Evolutionary conservation across 345 rosid genomes (phyloP).

Genomic region (Chamaenerion angustifolium): DNA sequence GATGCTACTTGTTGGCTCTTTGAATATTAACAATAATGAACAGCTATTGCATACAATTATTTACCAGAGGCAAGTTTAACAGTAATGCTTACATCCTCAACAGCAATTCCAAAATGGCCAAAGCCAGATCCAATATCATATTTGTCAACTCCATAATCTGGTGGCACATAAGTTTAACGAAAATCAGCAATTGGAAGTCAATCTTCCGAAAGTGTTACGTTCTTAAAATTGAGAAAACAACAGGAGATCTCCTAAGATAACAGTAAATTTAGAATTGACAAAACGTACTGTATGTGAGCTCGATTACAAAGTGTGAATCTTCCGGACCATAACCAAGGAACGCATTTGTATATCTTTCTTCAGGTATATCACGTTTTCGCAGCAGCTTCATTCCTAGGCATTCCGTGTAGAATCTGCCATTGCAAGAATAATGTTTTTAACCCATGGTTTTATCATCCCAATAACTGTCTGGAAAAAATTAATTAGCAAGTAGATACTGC

Average conservation of each 20-base stretch:
- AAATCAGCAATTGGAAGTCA: neutral
- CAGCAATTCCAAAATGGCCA: slow-evolving; percentile 96
- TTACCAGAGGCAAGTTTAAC: neutral
- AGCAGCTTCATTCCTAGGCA: slow-evolving; percentile 97
- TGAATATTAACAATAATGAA: neutral
- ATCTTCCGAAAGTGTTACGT: neutral
- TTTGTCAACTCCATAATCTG: slow-evolving; percentile 95
- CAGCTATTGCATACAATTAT: neutral
- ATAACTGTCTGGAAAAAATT: neutral
- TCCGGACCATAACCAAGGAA: slow-evolving; percentile 99
- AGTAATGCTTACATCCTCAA: slow-evolving; percentile 67
- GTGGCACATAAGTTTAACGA: neutral
- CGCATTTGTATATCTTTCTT: slow-evolving; percentile 91
- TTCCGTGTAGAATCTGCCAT: slow-evolving; percentile 75
- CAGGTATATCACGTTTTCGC: slow-evolving; percentile 93
- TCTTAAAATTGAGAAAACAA: neutral
- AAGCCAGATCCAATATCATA: slow-evolving; percentile 80
- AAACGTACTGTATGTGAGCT: slow-evolving; percentile 79
- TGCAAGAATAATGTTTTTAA: slow-evolving; percentile 4
- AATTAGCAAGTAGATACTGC: neutral
- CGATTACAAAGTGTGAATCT: slow-evolving; percentile 87
- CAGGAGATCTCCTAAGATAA: neutral
- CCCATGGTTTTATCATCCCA: neutral
- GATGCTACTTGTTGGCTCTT: too few relatives aligned
- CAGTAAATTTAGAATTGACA: neutral